Percentiles rank a stretch among this genome's conserved stretches.
phyloP scores from a whole-genome alignment of 169 alveolate species.

The Eimeria acervulina region DNA sequence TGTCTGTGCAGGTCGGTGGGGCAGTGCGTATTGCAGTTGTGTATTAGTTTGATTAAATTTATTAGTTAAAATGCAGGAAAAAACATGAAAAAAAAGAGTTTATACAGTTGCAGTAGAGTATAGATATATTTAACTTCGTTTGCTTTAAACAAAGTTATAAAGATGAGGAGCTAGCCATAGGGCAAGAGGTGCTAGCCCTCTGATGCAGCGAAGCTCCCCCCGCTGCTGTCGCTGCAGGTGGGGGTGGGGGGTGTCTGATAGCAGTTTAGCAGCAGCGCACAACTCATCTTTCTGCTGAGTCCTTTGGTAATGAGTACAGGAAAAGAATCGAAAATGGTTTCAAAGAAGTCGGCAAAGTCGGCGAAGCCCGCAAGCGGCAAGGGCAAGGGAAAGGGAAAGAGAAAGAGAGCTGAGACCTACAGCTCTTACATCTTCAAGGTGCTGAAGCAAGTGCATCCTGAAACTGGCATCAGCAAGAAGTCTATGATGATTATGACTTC shows the following conservation, averaged over 20 bases:
- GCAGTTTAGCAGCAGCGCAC: not conserved
- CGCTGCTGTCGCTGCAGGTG: slow-evolving; percentile 29
- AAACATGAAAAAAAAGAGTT: too few species aligned
- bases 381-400: slow-evolving; percentile 82
- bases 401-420: slow-evolving; percentile 81
- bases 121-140: too few species aligned
- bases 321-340: slow-evolving; percentile 28
- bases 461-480: slow-evolving; percentile 97
- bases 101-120: too few species aligned
- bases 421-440: slow-evolving; percentile 98
- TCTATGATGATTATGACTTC: slow-evolving; percentile 99
- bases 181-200: not conserved
- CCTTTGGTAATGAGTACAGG: not conserved
- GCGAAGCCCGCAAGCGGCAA: slow-evolving; percentile 70
- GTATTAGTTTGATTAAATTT: too few species aligned
- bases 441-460: slow-evolving; percentile 98
- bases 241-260: not conserved
- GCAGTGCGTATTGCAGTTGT: too few species aligned
- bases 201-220: slow-evolving; percentile 11
- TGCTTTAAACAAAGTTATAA: too few species aligned
- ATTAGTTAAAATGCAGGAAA: too few species aligned
- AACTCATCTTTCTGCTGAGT: slow-evolving; percentile 4
- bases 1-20: too few species aligned
- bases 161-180: slow-evolving; percentile 31
- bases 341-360: slow-evolving; percentile 76